Conservation (phyloP, 768 basidiomycete genomes). For the Kondoa malvinella region DNA sequence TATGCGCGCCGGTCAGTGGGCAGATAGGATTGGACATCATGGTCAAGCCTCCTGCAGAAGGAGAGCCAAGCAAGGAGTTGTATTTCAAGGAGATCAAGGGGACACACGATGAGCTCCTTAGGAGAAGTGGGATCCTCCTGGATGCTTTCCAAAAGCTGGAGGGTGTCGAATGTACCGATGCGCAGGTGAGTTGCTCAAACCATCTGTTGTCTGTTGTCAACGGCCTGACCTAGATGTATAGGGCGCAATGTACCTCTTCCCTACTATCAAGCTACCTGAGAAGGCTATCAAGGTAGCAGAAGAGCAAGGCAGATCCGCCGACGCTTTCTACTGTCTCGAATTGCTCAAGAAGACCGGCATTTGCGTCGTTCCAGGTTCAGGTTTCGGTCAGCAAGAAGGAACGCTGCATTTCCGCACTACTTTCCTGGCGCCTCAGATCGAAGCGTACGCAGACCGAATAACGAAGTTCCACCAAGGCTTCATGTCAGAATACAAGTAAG, state of each 20-base stretch:
- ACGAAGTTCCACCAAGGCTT: constrained; percentile 56
- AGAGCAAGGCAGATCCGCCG: constrained; percentile 57
- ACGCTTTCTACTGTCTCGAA: constrained; percentile 70
- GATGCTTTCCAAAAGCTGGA: constrained; percentile 59
- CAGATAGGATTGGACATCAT: constrained; percentile 88
- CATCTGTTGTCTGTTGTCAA: constrained; percentile 16
- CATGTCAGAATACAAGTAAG: constrained; percentile 27
- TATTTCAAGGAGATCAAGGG: constrained; percentile 70
- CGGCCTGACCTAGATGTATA: constrained; percentile 33
- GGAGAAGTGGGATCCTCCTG: constrained; percentile 57
- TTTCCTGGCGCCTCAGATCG: constrained; percentile 82
- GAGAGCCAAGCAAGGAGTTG: constrained; percentile 54
- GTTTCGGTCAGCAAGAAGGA: constrained; percentile 82
- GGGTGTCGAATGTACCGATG: constrained; percentile 77
- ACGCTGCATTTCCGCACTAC: constrained; percentile 85
- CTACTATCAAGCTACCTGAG: constrained; percentile 54
- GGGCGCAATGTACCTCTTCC: constrained; percentile 87
- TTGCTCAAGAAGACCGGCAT: constrained; percentile 80
- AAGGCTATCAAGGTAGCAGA: constrained; percentile 58
- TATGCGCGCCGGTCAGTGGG: constrained; percentile 78
- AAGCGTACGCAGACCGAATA: constrained; percentile 72
- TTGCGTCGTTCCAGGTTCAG: constrained; percentile 80
- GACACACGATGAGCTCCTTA: constrained; percentile 57
- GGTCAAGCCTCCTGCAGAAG: constrained; percentile 70
- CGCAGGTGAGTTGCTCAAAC: constrained; percentile 30